phyloP scores from a whole-genome alignment of 805 yeast species.

The Hanseniaspora clermontiae region DNA sequence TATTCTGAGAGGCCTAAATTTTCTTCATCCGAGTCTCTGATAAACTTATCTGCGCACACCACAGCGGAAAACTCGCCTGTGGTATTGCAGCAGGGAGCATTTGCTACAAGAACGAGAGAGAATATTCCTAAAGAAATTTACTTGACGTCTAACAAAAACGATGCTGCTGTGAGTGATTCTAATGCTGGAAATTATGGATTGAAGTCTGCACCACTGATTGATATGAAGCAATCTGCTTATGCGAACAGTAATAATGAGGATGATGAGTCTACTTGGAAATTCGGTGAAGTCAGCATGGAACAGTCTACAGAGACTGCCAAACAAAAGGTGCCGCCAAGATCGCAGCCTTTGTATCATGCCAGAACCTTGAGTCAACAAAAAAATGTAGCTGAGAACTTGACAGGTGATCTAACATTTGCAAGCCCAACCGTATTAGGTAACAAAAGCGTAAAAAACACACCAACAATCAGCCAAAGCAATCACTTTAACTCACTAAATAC shows the following conservation, averaged over 20 bases:
- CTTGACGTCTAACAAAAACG: neutral
- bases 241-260: neutral
- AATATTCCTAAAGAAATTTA: neutral
- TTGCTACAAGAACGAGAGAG: neutral
- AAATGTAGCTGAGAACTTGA: neutral
- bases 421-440: constrained; percentile 7
- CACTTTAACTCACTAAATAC: neutral
- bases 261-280: neutral
- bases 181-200: neutral
- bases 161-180: neutral
- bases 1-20: neutral
- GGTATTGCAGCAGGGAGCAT: constrained; percentile 3
- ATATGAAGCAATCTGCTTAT: neutral
- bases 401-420: neutral
- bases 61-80: constrained; percentile 12
- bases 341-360: constrained; percentile 1
- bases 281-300: neutral
- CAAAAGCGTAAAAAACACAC: constrained; percentile 2
- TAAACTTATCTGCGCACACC: constrained; percentile 9
- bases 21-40: constrained; percentile 4
- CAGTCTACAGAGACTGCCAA: neutral
- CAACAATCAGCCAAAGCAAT: neutral
- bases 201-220: neutral
- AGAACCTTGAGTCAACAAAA: constrained; percentile 10
- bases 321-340: neutral